Base-by-base conservation (phyloP, 441 rosid genomes). In the Codiaeum variegatum region DNA sequence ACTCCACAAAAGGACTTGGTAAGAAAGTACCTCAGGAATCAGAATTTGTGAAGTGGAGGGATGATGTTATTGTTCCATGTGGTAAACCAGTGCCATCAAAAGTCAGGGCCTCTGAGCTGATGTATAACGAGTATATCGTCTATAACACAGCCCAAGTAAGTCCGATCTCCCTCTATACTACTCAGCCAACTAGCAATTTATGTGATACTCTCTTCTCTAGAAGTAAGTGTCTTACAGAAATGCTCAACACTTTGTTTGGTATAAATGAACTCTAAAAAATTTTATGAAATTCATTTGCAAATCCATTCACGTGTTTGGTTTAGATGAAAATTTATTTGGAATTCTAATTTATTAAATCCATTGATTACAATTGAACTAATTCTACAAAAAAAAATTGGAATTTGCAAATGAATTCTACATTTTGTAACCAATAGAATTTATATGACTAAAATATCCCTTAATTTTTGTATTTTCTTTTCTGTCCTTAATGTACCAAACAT, bases 91-190 rank as follows among this genome's bases (percentile, higher is more conserved):
- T 91, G 74, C 18, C 91, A 49, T 93, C 97, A 3, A 87, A 76
- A 68, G 86, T 86, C 73, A 89, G 69, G 82, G 86, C 85, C 70
- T 89, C 98, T 9, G 97, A 89, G 87, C 88, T 95, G 74, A 90
- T 90, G 97, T 90, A 93, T 71, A 95, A 91, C 70, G 99, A 95
- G 82, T 95, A 91, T 80, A 89, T 93, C 62, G 99, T 95, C 75
- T 93, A 93, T 78, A 70, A 89, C 69, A 85, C 89, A 29, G 87
- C 96, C 80, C 98, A 91, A 74, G 98, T 95, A 85, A 88, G 89
- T 83, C 64, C 46, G 56, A 26, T 64, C 75, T 52, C 15, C 23
- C 62, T 67, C 29, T 1, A 52, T 29, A 31, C 2, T 34, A 5
- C 15, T 23, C 12, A 23, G 47, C 24, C 18, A 64, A n/a, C 66